Evolutionary conservation across 2,329 filamentous ascomycete species (phyloP), one percentile per base, ranked within the genome.

Genomic region (Paraphaeosphaeria sporulosa): DNA sequence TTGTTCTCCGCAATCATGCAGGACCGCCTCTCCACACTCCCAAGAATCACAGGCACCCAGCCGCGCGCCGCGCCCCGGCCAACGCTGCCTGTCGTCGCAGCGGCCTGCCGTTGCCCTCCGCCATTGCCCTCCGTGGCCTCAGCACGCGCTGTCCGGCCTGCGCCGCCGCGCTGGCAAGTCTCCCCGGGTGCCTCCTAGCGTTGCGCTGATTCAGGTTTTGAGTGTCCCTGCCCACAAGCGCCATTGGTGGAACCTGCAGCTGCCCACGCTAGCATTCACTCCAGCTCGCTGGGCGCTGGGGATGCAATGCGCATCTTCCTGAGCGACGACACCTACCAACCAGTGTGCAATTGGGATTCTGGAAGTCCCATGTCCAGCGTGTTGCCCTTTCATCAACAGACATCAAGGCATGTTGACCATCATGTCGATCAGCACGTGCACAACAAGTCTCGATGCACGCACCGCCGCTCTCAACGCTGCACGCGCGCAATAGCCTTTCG

Each of bases 11-110:
- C 56, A 58, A 53, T 9, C 30, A 32, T 34, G 30, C 38, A 44
- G 43, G 19, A 57, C 32, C 44, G 40, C 46, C 44, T 47, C 56
- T 58, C 55, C 55, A 58, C 55, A 46, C 27, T 15, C 47, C 38
- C 44, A 47, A 47, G 44, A 47, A 25, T 27, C 43, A 21, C 34
- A 55, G 13, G 19, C 47, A 48, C 48, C 10, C 30, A n/a, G 9
- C 17, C 7, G 30, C 30, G 30, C 34, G 19, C 48, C n/a, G 19
- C 48, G 30, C 23, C 19, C 30, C 34, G 2, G 36, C 5, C 30
- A 17, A 19, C 48, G 15, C 36, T 30, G 10, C 12, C 48, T 30
- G 27, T 12, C 44, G 15, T 47, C 44, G 13, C 19, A 9, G 32
- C 9, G 25, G 27, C 10, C 19, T 38, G 30, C 48, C 7, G 12